Base-by-base conservation (phyloP, 192 early-diverging fungal genomes). In the Rhizoclosmatium globosum region DNA sequence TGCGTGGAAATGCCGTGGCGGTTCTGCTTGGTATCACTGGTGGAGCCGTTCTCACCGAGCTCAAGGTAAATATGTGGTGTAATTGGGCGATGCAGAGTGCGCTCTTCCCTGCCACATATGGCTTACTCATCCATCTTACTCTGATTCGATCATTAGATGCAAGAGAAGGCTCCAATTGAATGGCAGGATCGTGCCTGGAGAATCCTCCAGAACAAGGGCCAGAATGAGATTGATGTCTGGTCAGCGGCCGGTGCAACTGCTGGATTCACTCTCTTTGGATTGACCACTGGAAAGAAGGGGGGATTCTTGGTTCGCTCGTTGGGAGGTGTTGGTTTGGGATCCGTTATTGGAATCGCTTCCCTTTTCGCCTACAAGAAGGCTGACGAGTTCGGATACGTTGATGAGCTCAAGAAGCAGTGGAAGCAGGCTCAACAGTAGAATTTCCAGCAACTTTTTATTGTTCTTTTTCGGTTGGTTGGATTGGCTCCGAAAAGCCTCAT, bases 171-270 rank as follows among this genome's bases (percentile, higher is more conserved):
- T 9, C 19, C 42, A 9, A 56, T 68, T 39, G 76, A 68, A 23
- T 77, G 76, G 76, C 64, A 66, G 39, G 76, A 77, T 69, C 64
- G 76, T 7, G 23, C 76, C 13, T 77, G 44, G 17, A 31, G 76
- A 45, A n/a, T 77, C 21, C 65, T 77, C 39, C 23, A 69, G 65
- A 77, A 59, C 45, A 47, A 31, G n/a, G n/a, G 9, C 13, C 76
- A 77, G 47, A 74, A 74, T 47, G 17, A 43, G 23, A 64, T 62
- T 39, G 72, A 74, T 23, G 19, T 19, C 7, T 74, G 72, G 72
- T 43, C 38, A 11, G 61, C 61, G 6, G 72, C 31, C 7, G 72
- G 72, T 19, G 72, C 57, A 31, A 11, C 62, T 7, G 59, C 72
- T 11, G 72, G 72, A 62, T 62, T 74, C 58, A 21, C 59, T 13